Percentiles rank a stretch among this genome's conserved stretches.
phyloP scores from a whole-genome alignment of 2,329 filamentous ascomycete genomes.

The Fusarium lyarnte region DNA sequence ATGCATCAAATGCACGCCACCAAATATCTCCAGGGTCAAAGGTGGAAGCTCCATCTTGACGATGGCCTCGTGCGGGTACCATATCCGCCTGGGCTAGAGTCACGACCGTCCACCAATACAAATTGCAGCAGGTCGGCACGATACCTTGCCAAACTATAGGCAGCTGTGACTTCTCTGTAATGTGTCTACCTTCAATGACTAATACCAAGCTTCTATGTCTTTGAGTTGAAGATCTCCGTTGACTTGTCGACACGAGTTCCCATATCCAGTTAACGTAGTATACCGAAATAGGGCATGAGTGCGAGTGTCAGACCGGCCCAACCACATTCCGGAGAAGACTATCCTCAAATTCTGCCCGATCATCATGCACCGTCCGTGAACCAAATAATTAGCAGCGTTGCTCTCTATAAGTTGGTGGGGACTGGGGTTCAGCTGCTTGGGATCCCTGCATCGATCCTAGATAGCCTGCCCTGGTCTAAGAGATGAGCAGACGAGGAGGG shows the following conservation, averaged over 20 bases:
- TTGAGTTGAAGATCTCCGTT: neutral
- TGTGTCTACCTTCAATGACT: neutral
- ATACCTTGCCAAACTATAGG: neutral
- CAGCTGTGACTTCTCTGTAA: neutral
- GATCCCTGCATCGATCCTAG: slow-evolving; percentile 30
- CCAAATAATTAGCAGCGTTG: neutral
- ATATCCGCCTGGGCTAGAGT: slow-evolving; percentile 15
- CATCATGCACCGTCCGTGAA: neutral
- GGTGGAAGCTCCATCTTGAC: slow-evolving; percentile 16
- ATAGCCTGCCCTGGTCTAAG: slow-evolving; percentile 9
- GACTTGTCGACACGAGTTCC: neutral
- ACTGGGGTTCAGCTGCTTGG: slow-evolving; percentile 31
- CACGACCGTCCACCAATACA: slow-evolving; percentile 11
- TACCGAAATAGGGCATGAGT: slow-evolving; percentile 23
- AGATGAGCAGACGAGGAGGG: slow-evolving; percentile 24
- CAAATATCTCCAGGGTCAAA: slow-evolving; percentile 27
- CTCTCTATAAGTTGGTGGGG: slow-evolving; percentile 19
- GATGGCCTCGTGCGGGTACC: slow-evolving; percentile 37
- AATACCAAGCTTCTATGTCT: neutral
- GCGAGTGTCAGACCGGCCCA: slow-evolving; percentile 40
- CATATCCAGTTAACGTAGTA: neutral
- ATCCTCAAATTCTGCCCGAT: neutral
- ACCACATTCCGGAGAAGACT: slow-evolving; percentile 26
- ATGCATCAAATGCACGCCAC: slow-evolving; percentile 30
- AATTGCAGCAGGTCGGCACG: neutral